Evolutionary conservation across 306 rosid genomes (phyloP).

Genomic region (Glycyrrhiza uralensis): DNA sequence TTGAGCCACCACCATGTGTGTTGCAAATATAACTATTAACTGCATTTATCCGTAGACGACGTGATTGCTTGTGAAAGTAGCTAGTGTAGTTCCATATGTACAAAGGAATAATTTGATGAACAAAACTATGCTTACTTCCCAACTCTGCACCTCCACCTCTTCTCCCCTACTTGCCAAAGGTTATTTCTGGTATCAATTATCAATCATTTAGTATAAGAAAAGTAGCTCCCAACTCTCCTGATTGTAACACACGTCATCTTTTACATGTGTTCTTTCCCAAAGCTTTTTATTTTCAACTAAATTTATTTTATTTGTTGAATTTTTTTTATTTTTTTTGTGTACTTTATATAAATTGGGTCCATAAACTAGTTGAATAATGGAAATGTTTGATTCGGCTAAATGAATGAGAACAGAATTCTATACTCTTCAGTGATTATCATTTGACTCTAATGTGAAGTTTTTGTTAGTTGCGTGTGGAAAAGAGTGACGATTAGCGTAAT

Average conservation of each 20-base stretch:
- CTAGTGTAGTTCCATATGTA: neutral
- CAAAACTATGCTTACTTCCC: neutral
- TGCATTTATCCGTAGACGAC: constrained; percentile 34
- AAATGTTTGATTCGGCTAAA: neutral
- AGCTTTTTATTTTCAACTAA: too few relatives aligned
- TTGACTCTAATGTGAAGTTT: constrained; percentile 12
- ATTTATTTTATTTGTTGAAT: too few relatives aligned
- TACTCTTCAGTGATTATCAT: neutral
- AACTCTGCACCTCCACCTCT: too few relatives aligned
- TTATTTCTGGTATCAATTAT: too few relatives aligned
- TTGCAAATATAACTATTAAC: constrained; percentile 24
- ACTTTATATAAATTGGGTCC: too few relatives aligned
- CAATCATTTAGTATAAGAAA: too few relatives aligned
- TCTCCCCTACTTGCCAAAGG: too few relatives aligned
- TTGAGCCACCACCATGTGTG: constrained; percentile 19
- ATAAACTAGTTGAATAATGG: too few relatives aligned
- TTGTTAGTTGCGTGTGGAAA: constrained; percentile 45
- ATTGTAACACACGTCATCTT: too few relatives aligned
- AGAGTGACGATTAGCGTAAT: constrained; percentile 30
- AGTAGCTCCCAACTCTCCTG: too few relatives aligned
- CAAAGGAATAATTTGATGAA: neutral
- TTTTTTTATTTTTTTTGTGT: too few relatives aligned
- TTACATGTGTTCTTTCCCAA: too few relatives aligned
- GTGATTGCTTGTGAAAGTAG: neutral
- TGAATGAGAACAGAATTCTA: neutral